phyloP scores from a whole-genome alignment of 2,329 filamentous ascomycete species.

The Colletotrichum cordylinicola region DNA sequence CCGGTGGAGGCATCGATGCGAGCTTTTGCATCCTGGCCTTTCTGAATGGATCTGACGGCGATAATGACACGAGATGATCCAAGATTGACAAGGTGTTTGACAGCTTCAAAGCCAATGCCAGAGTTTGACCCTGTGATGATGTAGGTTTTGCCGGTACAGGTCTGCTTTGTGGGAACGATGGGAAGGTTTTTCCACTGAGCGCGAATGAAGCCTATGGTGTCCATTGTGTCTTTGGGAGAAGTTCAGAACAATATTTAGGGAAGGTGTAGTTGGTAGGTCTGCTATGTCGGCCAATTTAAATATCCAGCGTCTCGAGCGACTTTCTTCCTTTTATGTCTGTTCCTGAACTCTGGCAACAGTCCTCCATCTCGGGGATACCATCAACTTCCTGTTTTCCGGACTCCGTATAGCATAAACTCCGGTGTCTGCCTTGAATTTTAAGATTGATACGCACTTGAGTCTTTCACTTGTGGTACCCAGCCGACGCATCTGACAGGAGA shows the following conservation, averaged over 20 bases:
- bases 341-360: neutral
- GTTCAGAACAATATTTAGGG: rapidly evolving
- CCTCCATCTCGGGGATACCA: neutral
- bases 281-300: neutral
- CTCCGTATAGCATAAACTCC: neutral
- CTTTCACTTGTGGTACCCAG: neutral
- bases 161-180: neutral
- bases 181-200: neutral
- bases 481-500: neutral
- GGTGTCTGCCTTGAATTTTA: neutral
- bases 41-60: neutral
- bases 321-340: neutral
- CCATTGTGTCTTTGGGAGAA: neutral
- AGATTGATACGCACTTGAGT: neutral
- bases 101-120: neutral
- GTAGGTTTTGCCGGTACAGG: neutral
- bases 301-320: neutral
- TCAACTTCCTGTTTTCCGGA: neutral
- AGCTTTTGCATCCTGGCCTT: neutral
- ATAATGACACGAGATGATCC: neutral
- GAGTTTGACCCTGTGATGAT: neutral
- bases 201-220: neutral
- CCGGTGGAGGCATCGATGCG: neutral
- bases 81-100: neutral
- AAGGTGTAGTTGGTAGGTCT: neutral